Conservation (phyloP, 345 rosid species). For the Citropsis articulata region DNA sequence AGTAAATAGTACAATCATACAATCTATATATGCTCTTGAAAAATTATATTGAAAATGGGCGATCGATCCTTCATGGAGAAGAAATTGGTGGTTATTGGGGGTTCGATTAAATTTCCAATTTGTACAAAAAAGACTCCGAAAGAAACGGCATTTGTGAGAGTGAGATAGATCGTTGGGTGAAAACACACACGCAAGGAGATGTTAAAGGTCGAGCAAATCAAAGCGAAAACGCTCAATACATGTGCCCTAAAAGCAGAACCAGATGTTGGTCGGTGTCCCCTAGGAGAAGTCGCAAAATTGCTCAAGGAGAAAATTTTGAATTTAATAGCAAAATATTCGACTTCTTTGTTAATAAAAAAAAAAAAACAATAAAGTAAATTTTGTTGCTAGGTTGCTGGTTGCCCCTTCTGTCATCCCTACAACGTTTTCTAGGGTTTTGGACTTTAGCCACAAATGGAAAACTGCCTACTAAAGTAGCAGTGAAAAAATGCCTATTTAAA, state of each 20-base stretch:
- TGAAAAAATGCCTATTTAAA: constrained; percentile 30
- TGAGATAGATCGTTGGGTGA: constrained; percentile 8
- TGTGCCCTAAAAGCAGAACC: constrained; percentile 61
- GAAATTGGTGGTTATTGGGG: too few species aligned
- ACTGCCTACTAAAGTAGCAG: constrained; percentile 35
- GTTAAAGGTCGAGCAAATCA: constrained; percentile 31
- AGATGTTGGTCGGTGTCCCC: constrained; percentile 45
- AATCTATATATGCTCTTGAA: too few species aligned
- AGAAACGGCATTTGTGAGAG: not conserved
- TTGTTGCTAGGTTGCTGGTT: constrained; percentile 28
- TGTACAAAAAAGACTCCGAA: not conserved
- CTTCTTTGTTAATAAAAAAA: not conserved
- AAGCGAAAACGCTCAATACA: constrained; percentile 23
- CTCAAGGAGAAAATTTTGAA: not conserved
- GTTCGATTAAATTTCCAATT: not conserved
- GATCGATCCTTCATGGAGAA: too few species aligned
- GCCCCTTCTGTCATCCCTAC: constrained; percentile 36
- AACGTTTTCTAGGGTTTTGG: constrained; percentile 42
- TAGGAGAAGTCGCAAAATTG: constrained; percentile 1
- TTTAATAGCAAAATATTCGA: not conserved
- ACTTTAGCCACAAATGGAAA: constrained; percentile 53
- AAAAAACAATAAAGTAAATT: not conserved
- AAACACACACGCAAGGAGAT: not conserved
- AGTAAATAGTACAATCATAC: too few species aligned
- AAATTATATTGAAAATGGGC: too few species aligned